Conservation (phyloP, 192 early-diverging fungal species). For the Neocallimastix lanati region DNA sequence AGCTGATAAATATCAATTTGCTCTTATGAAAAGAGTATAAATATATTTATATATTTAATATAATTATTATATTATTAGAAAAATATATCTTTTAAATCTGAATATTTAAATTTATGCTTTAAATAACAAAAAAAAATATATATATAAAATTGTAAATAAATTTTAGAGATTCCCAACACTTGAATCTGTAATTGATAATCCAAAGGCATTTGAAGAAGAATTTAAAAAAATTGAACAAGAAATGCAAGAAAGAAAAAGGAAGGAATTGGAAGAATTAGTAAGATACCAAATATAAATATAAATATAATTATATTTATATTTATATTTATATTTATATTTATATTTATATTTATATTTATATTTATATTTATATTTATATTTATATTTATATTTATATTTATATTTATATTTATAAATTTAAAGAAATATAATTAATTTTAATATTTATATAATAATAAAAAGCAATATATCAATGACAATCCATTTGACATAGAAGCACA, state of each 20-base stretch:
- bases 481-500: constrained; percentile 86
- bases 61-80: too few species aligned
- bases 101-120: too few species aligned
- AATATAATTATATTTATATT: too few species aligned
- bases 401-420: too few species aligned
- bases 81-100: too few species aligned
- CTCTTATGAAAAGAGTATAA: background rate
- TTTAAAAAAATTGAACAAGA: background rate
- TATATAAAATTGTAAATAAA: too few species aligned
- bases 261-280: background rate
- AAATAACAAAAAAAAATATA: too few species aligned
- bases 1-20: background rate
- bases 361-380: too few species aligned
- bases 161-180: background rate
- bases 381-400: too few species aligned
- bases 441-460: background rate
- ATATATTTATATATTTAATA: background rate
- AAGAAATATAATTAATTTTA: too few species aligned
- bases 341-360: too few species aligned
- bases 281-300: background rate
- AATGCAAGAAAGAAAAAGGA: background rate
- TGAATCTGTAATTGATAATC: background rate
- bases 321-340: too few species aligned
- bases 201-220: background rate
- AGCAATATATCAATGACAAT: constrained; percentile 31